Percentiles rank a stretch among this genome's conserved stretches.
Conservation (phyloP, 1,284 basidiomycete genomes). For the Papiliotrema laurentii region DNA sequence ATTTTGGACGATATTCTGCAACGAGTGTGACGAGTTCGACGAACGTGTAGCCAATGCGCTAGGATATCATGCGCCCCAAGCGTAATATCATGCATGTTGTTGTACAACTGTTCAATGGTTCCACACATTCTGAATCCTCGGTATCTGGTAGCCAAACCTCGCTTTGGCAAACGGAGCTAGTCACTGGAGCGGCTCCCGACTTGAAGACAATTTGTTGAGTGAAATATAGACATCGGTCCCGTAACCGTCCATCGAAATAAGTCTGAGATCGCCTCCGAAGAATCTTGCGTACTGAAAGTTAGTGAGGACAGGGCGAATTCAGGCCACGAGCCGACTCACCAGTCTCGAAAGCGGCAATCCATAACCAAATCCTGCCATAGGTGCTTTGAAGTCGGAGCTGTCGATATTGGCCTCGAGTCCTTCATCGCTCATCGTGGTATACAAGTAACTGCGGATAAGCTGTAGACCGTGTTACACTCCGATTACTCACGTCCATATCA, state of each 20-base stretch:
- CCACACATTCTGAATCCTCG: no score
- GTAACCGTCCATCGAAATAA: slow-evolving; percentile 97
- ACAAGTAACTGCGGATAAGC: slow-evolving; percentile 54
- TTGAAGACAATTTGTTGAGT: slow-evolving; percentile 44
- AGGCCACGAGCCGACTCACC: slow-evolving; percentile 53
- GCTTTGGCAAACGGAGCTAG: no score
- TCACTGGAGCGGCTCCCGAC: slow-evolving; percentile 49
- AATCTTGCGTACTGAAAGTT: slow-evolving; percentile 76
- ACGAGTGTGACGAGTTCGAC: no score
- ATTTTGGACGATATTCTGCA: slow-evolving; percentile 23
- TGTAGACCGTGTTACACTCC: neutral
- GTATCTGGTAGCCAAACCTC: no score
- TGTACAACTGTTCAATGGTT: no score
- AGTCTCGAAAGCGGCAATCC: slow-evolving; percentile 84
- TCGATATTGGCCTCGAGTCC: slow-evolving; percentile 82
- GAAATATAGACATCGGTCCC: slow-evolving; percentile 57
- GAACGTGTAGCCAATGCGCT: no score
- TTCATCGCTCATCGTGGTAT: slow-evolving; percentile 93
- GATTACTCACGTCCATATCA: slow-evolving; percentile 91
- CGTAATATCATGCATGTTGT: no score
- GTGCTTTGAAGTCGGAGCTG: slow-evolving; percentile 91
- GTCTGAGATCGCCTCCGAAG: slow-evolving; percentile 91
- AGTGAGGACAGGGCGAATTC: neutral
- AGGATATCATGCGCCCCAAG: no score
- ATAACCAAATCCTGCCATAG: slow-evolving; percentile 97